These are phyloP conservation scores for Malassezia sp. DNA, from an alignment of 1,284 basidiomycete species.

Conservation along the genomic window DNA sequence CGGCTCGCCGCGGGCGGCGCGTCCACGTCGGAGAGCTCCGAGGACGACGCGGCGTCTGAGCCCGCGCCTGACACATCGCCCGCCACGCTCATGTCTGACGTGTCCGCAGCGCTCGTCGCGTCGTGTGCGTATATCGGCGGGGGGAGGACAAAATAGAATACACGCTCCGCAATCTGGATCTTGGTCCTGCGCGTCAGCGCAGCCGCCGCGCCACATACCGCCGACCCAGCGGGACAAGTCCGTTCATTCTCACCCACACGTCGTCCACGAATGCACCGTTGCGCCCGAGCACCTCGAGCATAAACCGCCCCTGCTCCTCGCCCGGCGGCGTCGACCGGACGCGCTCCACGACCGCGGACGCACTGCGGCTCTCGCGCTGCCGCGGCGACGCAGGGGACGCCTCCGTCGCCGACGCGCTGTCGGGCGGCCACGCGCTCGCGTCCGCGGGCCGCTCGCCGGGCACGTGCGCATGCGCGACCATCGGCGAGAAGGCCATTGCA, in stretches of 20 bases:
- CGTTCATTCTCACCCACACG: constrained; percentile 78
- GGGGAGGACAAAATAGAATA: constrained; percentile 90
- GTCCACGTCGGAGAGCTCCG: constrained; percentile 24
- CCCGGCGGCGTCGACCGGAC: background rate
- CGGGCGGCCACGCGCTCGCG: too few species aligned
- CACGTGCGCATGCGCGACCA: background rate
- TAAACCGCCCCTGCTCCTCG: constrained; percentile 56
- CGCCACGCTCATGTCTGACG: constrained; percentile 13
- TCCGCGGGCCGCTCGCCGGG: too few species aligned
- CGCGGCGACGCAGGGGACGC: too few species aligned
- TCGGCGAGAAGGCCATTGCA: background rate
- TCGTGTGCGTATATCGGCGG: constrained; percentile 36
- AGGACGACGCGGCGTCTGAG: constrained; percentile 14
- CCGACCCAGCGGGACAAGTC: constrained; percentile 54
- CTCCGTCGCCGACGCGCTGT: background rate
- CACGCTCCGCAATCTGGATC: constrained; percentile 94
- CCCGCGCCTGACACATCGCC: constrained; percentile 20
- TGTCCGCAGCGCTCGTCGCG: constrained; percentile 17
- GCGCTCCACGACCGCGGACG: too few species aligned
- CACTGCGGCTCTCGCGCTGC: background rate
- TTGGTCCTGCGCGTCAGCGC: too few species aligned
- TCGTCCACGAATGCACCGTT: constrained; percentile 98
- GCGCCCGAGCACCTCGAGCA: constrained; percentile 77
- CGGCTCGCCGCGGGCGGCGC: constrained; percentile 3
- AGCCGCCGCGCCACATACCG: too few species aligned